A percentile compares a stretch with the other conserved stretches of the same genome.
These are phyloP conservation scores for Chlorella ohadii DNA, from an alignment of 139 green algal species.

Conservation along the genomic window DNA sequence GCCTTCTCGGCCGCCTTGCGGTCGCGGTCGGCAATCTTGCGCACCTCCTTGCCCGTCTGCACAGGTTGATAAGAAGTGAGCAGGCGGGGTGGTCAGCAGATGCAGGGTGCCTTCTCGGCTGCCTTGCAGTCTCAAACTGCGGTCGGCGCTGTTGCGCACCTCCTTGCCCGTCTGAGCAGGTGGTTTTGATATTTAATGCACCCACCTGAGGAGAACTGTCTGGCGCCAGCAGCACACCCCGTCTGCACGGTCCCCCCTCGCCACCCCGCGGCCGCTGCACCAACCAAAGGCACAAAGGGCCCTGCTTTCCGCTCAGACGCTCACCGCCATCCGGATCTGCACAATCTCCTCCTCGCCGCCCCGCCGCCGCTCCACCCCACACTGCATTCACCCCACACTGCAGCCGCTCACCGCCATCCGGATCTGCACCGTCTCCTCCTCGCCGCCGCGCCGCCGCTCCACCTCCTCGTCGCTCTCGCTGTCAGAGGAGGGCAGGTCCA, in stretches of 20 bases:
- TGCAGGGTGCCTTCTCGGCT: no score
- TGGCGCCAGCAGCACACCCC: no score
- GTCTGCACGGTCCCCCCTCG: no score
- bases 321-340: neutral
- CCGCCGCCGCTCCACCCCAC: no score
- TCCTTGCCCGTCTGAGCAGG: no score
- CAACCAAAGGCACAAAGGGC: no score
- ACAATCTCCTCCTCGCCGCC: neutral
- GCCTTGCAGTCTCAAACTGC: no score
- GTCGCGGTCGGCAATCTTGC: constrained; percentile 88
- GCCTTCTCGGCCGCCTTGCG: constrained; percentile 84
- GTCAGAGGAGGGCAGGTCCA: constrained; percentile 92
- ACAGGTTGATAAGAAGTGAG: neutral
- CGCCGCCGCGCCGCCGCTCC: constrained; percentile 50
- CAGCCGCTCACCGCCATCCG: neutral
- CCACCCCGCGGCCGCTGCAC: no score
- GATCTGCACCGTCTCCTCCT: constrained; percentile 60
- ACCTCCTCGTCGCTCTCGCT: constrained; percentile 72
- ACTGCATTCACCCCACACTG: neutral
- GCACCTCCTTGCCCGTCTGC: constrained; percentile 66
- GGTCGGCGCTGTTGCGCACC: no score
- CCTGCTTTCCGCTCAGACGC: no score
- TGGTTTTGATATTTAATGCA: no score
- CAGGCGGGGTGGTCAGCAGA: neutral
- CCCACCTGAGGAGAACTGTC: no score